Conservation (phyloP, 495 filamentous ascomycete genomes). For the Hyphodiscus hymeniophilus region DNA sequence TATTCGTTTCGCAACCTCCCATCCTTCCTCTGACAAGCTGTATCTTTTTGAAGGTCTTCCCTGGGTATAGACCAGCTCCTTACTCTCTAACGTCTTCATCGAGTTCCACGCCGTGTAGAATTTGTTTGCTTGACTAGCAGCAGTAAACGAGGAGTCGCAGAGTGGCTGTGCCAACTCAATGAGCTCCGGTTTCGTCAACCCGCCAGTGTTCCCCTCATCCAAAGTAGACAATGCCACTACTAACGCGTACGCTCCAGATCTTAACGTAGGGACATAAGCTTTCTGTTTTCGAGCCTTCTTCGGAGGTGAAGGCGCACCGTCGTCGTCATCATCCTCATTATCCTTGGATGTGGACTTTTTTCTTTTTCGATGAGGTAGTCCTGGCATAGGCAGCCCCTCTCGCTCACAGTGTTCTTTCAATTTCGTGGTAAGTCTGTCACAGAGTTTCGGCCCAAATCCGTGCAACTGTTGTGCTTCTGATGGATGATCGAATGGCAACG, state of each 20-base stretch:
- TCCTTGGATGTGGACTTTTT: slow-evolving; percentile 19
- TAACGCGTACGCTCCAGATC: slow-evolving; percentile 69
- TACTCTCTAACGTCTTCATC: slow-evolving; percentile 69
- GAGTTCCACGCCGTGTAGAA: slow-evolving; percentile 81
- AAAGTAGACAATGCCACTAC: slow-evolving; percentile 57
- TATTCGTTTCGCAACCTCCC: slow-evolving; percentile 67
- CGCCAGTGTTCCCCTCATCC: slow-evolving; percentile 43
- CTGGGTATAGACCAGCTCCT: slow-evolving; percentile 67
- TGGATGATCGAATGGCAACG: slow-evolving; percentile 65
- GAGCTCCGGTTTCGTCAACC: slow-evolving; percentile 59
- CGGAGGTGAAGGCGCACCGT: slow-evolving; percentile 29
- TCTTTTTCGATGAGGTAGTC: slow-evolving; percentile 35
- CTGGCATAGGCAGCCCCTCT: slow-evolving; percentile 65
- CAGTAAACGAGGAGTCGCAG: slow-evolving; percentile 69
- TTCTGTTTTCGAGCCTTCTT: slow-evolving; percentile 61
- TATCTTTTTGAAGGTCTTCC: slow-evolving; percentile 64
- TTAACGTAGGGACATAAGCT: slow-evolving; percentile 61
- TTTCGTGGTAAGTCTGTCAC: slow-evolving; percentile 60
- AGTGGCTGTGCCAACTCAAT: slow-evolving; percentile 64
- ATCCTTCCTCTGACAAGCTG: slow-evolving; percentile 67
- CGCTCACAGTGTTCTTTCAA: slow-evolving; percentile 56
- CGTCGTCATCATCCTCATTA: slow-evolving; percentile 23
- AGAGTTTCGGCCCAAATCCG: slow-evolving; percentile 64
- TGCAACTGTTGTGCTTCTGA: slow-evolving; percentile 64
- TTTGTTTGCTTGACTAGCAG: slow-evolving; percentile 55